These are phyloP conservation scores for Clitocybe nebularis DNA, from an alignment of 1,284 basidiomycete species.

Conservation along the genomic window DNA sequence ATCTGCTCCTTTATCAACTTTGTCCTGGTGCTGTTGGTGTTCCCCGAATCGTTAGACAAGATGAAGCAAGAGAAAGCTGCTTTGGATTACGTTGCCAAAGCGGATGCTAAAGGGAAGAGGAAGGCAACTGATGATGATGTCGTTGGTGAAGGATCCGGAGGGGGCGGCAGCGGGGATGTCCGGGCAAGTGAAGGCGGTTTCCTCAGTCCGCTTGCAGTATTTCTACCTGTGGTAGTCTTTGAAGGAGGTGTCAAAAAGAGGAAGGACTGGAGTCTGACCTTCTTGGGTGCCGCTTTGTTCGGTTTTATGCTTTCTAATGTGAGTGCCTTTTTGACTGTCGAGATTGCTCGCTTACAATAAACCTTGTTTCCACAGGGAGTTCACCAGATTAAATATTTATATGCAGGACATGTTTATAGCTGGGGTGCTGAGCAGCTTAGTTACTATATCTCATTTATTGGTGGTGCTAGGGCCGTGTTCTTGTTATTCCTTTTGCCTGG, in stretches of 20 bases:
- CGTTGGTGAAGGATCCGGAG: constrained; percentile 7
- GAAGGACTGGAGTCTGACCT: constrained; percentile 47
- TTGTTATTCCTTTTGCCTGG: constrained; percentile 46
- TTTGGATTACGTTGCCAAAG: constrained; percentile 24
- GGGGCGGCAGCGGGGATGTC: constrained; percentile 4
- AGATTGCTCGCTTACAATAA: constrained; percentile 7
- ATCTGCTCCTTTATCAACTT: constrained; percentile 37
- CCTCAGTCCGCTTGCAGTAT: constrained; percentile 39
- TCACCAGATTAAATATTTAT: constrained; percentile 52
- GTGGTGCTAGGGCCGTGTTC: constrained; percentile 39
- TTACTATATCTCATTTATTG: constrained; percentile 50
- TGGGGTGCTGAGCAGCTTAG: constrained; percentile 47
- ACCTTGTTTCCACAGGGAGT: constrained; percentile 39
- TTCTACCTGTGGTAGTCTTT: constrained; percentile 37
- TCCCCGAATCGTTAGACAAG: constrained; percentile 44
- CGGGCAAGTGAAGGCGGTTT: constrained; percentile 28
- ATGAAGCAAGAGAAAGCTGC: constrained; percentile 36
- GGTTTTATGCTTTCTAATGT: constrained; percentile 44
- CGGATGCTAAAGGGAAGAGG: constrained; percentile 22
- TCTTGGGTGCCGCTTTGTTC: constrained; percentile 40
- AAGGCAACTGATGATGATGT: constrained; percentile 13
- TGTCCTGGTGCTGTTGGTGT: constrained; percentile 40
- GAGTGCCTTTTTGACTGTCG: constrained; percentile 16
- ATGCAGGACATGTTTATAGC: constrained; percentile 46
- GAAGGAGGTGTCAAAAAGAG: constrained; percentile 27